phyloP scores from a whole-genome alignment of 805 yeast genomes.

The Candida mattraensis region DNA sequence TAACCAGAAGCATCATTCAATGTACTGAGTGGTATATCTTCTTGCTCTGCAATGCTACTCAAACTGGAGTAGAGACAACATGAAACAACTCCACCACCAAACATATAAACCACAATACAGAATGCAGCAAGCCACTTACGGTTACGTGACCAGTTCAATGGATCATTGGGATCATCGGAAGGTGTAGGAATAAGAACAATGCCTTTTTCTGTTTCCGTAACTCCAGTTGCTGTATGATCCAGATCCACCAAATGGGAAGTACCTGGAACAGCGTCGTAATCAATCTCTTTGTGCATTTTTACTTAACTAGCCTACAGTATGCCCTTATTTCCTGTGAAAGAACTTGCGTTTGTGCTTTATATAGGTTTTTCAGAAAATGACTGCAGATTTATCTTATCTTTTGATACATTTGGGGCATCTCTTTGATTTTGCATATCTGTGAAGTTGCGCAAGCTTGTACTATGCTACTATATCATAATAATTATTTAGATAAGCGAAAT shows the following conservation, averaged over 20 bases:
- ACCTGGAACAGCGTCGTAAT: constrained; percentile 16
- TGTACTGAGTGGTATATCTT: constrained; percentile 25
- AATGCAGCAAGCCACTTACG: constrained; percentile 49
- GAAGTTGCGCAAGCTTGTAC: background rate
- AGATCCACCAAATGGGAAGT: constrained; percentile 18
- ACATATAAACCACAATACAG: constrained; percentile 41
- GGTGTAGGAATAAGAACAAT: constrained; percentile 66
- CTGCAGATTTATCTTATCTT: no score
- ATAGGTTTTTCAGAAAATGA: no score
- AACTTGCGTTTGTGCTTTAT: no score
- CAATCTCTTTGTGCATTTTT: constrained; percentile 9
- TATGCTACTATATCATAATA: no score
- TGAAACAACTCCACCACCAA: constrained; percentile 27
- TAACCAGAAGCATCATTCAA: constrained; percentile 41
- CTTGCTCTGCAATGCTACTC: constrained; percentile 20
- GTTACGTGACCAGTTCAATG: constrained; percentile 57
- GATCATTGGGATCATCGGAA: constrained; percentile 67
- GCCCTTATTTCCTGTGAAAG: no score
- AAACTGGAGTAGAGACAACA: constrained; percentile 31
- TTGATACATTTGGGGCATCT: background rate
- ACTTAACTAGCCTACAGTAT: no score
- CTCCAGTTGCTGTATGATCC: constrained; percentile 5
- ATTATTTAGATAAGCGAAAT: no score
- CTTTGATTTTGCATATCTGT: background rate
- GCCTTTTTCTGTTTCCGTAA: constrained; percentile 24